phyloP scores from a whole-genome alignment of 768 basidiomycete genomes.

The Favolaschia claudopus region DNA sequence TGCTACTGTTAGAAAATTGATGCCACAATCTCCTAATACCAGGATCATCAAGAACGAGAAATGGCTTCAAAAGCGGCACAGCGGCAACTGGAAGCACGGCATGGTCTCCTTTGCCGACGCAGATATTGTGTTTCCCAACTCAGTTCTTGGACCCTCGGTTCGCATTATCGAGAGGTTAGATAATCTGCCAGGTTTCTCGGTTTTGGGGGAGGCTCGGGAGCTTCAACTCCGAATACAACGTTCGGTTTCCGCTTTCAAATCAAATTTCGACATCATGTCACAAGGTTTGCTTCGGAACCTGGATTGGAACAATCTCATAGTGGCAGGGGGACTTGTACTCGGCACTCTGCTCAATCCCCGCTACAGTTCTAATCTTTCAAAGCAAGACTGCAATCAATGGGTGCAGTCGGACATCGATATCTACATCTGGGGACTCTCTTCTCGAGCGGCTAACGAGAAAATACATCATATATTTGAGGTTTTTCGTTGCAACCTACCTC shows the following conservation, averaged over 20 bases:
- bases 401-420: constrained; percentile 25
- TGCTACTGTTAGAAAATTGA: too few relatives aligned
- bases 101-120: not conserved
- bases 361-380: constrained; percentile 11
- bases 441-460: constrained; percentile 18
- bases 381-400: constrained; percentile 14
- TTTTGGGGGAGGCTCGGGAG: not conserved
- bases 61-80: too few relatives aligned
- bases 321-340: constrained; percentile 25
- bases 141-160: not conserved
- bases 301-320: constrained; percentile 26
- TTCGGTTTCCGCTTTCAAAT: not conserved
- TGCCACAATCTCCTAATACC: too few relatives aligned
- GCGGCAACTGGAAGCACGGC: constrained; percentile 8
- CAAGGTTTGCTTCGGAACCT: constrained; percentile 19
- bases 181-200: not conserved
- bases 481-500: constrained; percentile 18
- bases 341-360: constrained; percentile 23
- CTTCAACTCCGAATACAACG: not conserved
- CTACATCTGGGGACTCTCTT: constrained; percentile 22
- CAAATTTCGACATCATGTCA: constrained; percentile 14
- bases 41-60: too few relatives aligned
- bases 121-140: not conserved
- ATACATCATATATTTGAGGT: constrained; percentile 21
- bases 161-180: not conserved